phyloP scores from a whole-genome alignment of 306 rosid genomes.

The Herpetospermum pedunculosum region DNA sequence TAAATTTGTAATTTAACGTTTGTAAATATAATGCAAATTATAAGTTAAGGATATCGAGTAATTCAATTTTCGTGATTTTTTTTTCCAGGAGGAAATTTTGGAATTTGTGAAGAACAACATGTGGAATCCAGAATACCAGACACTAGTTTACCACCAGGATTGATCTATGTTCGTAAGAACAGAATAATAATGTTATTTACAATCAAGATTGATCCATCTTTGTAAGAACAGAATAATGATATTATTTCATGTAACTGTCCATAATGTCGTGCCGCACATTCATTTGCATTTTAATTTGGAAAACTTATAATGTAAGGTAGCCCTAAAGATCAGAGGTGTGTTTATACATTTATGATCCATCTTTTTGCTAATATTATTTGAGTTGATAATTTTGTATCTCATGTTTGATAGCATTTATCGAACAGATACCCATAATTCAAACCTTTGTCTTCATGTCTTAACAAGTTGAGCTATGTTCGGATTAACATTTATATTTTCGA shows the following conservation, averaged over 20 bases:
- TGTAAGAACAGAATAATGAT: neutral
- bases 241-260: neutral
- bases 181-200: neutral
- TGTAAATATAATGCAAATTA: neutral
- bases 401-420: neutral
- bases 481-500: no score
- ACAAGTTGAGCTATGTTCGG: no score
- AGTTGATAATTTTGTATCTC: neutral
- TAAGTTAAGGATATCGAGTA: neutral
- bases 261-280: neutral
- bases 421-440: no score
- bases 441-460: no score
- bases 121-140: conserved; percentile 92
- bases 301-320: neutral
- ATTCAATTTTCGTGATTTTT: neutral
- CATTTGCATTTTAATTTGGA: neutral
- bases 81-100: conserved; percentile 58
- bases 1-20: no score
- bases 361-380: neutral
- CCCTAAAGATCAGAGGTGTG: neutral
- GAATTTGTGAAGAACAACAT: conserved; percentile 59
- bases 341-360: neutral
- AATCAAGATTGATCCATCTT: conserved; percentile 17
- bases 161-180: conserved; percentile 18
- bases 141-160: conserved; percentile 60